phyloP scores from a whole-genome alignment of 1,284 basidiomycete species.

The Exobasidium cylindrosporum region DNA sequence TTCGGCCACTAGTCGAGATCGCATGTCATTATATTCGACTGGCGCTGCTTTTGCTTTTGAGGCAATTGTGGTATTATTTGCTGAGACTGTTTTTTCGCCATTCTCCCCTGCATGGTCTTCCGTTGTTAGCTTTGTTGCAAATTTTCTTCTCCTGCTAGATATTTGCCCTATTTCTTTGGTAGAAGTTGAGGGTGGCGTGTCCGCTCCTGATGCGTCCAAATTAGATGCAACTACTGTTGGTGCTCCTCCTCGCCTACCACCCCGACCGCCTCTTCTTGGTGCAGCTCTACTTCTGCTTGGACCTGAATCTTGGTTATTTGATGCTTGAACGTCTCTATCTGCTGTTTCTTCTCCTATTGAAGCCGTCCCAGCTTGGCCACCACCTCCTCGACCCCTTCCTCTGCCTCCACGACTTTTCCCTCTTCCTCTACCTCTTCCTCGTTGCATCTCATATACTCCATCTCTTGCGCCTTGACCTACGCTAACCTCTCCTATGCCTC shows the following conservation, averaged over 20 bases:
- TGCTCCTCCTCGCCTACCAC: conserved; percentile 2
- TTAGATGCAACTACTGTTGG: too few species aligned
- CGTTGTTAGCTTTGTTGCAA: conserved; percentile 34
- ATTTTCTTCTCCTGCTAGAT: conserved; percentile 27
- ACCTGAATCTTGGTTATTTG: not conserved
- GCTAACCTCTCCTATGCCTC: not conserved
- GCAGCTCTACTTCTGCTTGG: not conserved
- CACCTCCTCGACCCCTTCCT: conserved; percentile 8
- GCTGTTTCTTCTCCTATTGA: not conserved
- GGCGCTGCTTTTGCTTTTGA: not conserved
- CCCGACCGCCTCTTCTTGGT: not conserved
- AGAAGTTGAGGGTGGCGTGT: not conserved
- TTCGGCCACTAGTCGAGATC: conserved; percentile 46
- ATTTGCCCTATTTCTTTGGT: conserved; percentile 5
- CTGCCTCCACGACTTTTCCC: not conserved
- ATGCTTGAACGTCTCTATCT: not conserved
- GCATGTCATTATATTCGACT: conserved; percentile 43
- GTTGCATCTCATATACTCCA: not conserved
- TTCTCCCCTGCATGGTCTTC: conserved; percentile 2
- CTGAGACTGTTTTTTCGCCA: not conserved
- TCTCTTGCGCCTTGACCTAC: not conserved
- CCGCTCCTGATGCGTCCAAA: not conserved
- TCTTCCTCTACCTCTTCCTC: conserved; percentile 11
- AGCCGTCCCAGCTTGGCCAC: not conserved
- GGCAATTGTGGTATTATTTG: too few species aligned